Evolutionary conservation across 106 monocot species (phyloP), one percentile per base, ranked within the genome.

Genomic region (Acanthochlamys bracteata): DNA sequence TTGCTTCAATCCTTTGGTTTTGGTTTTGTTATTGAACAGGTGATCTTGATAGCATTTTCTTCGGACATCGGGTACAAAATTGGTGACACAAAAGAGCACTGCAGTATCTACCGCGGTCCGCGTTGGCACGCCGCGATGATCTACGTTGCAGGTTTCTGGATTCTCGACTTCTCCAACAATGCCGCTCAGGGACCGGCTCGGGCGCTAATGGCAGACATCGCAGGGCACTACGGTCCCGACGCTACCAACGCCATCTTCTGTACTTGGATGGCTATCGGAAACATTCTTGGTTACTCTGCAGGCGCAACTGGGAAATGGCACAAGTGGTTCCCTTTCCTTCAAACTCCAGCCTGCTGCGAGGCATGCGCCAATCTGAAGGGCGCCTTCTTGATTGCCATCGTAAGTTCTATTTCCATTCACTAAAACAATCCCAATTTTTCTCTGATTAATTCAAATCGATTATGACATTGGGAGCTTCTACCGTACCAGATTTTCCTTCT

Each of bases 271-370:
- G 98, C 92, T 49, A 12, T 99, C 41, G 98, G 98, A 39, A 99
- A 99, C 66, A 99, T 99, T 66, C 64, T 99, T 45, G 98, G 98
- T 43, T 99, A 89, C 60, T 85, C 98, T 71, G 77, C 98, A 41
- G 98, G 98, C 73, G 72, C 98, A 20, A 92, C 62, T 52, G 86
- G 83, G 26, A 13, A 72, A 41, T 99, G 92, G 92, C 83, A 99
- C 67, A 92, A 81, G 98, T 98, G 96, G 96, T 82, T 98, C 72
- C 96, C 96, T 27, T 98, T 98, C 73, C 88, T 98, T 40, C 55
- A 66, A 33, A 81, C 88, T 20, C 81, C 64, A 70, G 91, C 91
- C 58, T 98, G 96, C 51, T 98, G 96, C 70, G 96, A 91, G 76
- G 88, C 91, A 7, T 98, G 96, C 58, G 96, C 91, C 52, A 98